Conservation (phyloP, 495 filamentous ascomycete genomes). For the Penicillium cataractarum region DNA sequence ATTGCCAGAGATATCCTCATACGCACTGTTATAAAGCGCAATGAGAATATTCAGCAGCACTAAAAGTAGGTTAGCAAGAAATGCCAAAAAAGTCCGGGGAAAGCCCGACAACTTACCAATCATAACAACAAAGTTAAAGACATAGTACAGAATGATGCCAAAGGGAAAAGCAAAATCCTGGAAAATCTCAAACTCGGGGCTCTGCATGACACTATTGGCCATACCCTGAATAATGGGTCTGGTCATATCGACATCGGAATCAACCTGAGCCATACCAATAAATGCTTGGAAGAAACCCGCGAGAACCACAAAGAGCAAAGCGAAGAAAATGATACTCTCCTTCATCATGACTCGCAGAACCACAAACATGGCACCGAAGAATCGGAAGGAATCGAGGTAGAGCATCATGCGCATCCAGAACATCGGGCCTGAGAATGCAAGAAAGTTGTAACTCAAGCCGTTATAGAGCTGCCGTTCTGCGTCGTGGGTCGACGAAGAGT, state of each 20-base stretch:
- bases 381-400: constrained; percentile 90
- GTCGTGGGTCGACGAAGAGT: constrained; percentile 54
- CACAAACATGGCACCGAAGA: constrained; percentile 97
- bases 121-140: constrained; percentile 98
- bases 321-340: constrained; percentile 96
- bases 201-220: constrained; percentile 87
- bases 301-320: constrained; percentile 82
- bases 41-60: constrained; percentile 93
- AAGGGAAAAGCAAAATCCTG: constrained; percentile 78
- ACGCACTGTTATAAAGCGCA: constrained; percentile 94
- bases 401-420: constrained; percentile 94
- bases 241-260: constrained; percentile 63
- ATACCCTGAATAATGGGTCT: constrained; percentile 84
- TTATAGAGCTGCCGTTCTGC: constrained; percentile 68
- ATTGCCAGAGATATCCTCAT: constrained; percentile 93
- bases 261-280: constrained; percentile 86
- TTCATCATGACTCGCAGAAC: constrained; percentile 99
- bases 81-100: not conserved
- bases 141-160: constrained; percentile 88
- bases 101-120: constrained; percentile 48
- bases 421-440: constrained; percentile 90
- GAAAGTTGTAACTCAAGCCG: constrained; percentile 84
- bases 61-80: constrained; percentile 27
- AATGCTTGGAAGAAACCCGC: constrained; percentile 94
- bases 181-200: constrained; percentile 87